These are phyloP conservation scores for Monosporascus sp. DNA, from an alignment of 2,329 filamentous ascomycete species.

Conservation along the genomic window DNA sequence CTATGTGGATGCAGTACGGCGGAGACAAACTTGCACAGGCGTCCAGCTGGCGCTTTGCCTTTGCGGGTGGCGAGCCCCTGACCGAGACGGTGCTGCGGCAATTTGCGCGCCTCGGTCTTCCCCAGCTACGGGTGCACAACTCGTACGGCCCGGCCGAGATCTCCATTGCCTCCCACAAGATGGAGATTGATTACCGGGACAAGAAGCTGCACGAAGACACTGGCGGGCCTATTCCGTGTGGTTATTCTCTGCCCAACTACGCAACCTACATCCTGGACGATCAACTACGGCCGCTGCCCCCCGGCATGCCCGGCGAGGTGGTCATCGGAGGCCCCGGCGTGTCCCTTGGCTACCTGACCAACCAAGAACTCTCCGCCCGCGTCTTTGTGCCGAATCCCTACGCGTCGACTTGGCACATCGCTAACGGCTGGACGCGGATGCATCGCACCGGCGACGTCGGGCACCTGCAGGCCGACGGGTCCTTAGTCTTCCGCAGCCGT, in stretches of 20 bases:
- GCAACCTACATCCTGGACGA: slow-evolving; percentile 35
- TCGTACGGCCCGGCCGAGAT: slow-evolving; percentile 13
- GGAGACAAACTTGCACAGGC: slow-evolving; percentile 3
- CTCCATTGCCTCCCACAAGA: slow-evolving; percentile 3
- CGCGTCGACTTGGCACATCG: not conserved
- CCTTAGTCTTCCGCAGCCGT: slow-evolving; percentile 34
- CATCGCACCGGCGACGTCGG: slow-evolving; percentile 35
- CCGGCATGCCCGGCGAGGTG: slow-evolving; percentile 38
- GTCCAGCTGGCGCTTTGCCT: slow-evolving; percentile 25
- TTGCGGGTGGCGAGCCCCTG: slow-evolving; percentile 27
- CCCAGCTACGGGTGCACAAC: slow-evolving; percentile 10
- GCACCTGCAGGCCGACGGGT: slow-evolving; percentile 27
- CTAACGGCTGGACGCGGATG: slow-evolving; percentile 6
- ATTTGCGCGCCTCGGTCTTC: slow-evolving; percentile 7
- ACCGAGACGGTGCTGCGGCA: slow-evolving; percentile 1
- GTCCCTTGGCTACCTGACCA: slow-evolving; percentile 29
- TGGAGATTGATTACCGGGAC: slow-evolving; percentile 5
- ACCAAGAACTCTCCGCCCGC: slow-evolving; percentile 7
- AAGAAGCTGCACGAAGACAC: too few species aligned
- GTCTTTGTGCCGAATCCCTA: slow-evolving; percentile 1
- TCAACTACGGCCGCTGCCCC: slow-evolving; percentile 28
- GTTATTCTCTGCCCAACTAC: slow-evolving; percentile 8
- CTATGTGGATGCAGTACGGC: slow-evolving; percentile 15
- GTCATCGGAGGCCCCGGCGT: slow-evolving; percentile 33
- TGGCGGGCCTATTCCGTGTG: too few species aligned